Evolutionary conservation across 1,139 yeast genomes (phyloP), one percentile per base, ranked within the genome.

Genomic region (Suhomyces ambrosiae): DNA sequence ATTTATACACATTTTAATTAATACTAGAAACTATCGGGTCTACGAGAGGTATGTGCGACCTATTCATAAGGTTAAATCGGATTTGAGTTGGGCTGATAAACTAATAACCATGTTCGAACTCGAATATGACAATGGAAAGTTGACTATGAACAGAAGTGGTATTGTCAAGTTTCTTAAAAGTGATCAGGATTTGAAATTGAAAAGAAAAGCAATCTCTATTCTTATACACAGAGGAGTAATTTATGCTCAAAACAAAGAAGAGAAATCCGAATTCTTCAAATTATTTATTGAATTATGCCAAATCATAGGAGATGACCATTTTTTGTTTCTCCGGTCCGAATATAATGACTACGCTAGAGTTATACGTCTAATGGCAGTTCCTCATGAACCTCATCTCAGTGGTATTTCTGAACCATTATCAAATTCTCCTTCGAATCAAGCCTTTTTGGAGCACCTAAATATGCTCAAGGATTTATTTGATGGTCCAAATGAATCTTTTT

Each of bases 71-170:
- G 14, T 18, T 3, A 10, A 27, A 2, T 23, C 43, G 2, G 30
- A 48, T 7, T 21, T 33, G 3, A 31, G 53, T 6, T 60, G 61
- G 61, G 52, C 57, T 8, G 68, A 64, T 34, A 40, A 37, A 3
- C 37, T 61, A 19, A 53, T 52, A 17, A 34, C 41, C 2, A 53
- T 64, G 2, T 42, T 58, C 23, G 53, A 53, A 37, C 50, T 63
- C 21, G 38, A 46, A 3, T 42, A 44, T 27, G 32, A 33, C 2
- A 23, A 42, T 8, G 56, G 47, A 1, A 22, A 35, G 4, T 18
- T 51, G 1, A 30, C 32, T 9, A 42, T 50, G 32, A 53, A 57
- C 41, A 37, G 36, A 12, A 31, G 40, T 2, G 35, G 37, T 3
- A 49, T 60, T 1, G 24, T 39, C 5, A 30, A 39, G 9, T 60